These are phyloP conservation scores for Pythium grandisporangium DNA, from an alignment of 352 stramenopile species.

Conservation along the genomic window DNA sequence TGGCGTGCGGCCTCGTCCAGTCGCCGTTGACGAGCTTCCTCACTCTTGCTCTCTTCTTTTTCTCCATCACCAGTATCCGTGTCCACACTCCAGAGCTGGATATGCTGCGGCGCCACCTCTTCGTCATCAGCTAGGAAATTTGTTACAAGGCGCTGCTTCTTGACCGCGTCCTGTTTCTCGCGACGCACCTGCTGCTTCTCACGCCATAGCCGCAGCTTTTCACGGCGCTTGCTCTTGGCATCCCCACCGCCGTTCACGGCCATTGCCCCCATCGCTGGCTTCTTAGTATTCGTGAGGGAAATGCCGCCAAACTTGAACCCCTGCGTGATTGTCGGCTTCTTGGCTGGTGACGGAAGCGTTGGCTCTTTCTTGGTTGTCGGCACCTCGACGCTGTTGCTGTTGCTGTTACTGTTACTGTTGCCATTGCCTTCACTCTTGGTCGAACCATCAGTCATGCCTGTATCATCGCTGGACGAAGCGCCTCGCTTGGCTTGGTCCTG, in stretches of 20 bases:
- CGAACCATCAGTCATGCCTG: too few species aligned
- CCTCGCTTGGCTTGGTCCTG: too few species aligned
- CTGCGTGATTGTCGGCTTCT: slow-evolving; percentile 5
- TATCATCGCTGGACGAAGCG: slow-evolving; percentile 13
- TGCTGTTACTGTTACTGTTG: too few species aligned
- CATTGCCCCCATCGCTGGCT: slow-evolving; percentile 6
- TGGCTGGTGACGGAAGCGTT: not conserved
- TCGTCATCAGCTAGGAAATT: slow-evolving; percentile 61
- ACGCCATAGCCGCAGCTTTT: slow-evolving; percentile 43
- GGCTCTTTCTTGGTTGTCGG: not conserved
- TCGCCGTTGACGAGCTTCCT: slow-evolving; percentile 46
- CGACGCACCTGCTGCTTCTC: slow-evolving; percentile 60
- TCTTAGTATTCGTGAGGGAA: slow-evolving; percentile 40
- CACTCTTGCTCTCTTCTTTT: slow-evolving; percentile 59
- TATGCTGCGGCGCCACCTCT: slow-evolving; percentile 48
- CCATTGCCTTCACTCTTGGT: too few species aligned
- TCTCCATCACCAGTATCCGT: too few species aligned
- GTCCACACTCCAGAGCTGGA: slow-evolving; percentile 54
- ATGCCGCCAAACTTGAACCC: slow-evolving; percentile 64
- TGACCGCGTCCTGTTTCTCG: slow-evolving; percentile 30
- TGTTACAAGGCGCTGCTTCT: slow-evolving; percentile 20
- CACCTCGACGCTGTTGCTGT: too few species aligned
- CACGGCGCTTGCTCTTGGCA: slow-evolving; percentile 30
- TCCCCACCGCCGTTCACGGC: slow-evolving; percentile 1
- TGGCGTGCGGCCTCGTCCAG: slow-evolving; percentile 34